phyloP scores from a whole-genome alignment of 805 yeast species.

The Candida krabiensis region DNA sequence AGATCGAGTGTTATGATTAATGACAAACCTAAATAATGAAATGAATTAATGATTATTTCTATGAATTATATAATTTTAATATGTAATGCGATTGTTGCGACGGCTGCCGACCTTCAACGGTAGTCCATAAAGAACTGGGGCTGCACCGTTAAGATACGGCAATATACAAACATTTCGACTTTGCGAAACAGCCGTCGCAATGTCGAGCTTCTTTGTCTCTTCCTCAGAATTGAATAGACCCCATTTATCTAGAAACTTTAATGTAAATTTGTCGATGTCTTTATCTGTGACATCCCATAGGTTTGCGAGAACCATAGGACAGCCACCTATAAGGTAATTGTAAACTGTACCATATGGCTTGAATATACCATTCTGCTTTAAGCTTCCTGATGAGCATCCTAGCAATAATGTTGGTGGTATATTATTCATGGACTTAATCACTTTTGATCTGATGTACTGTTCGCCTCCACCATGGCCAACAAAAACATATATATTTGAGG shows the following conservation, averaged over 20 bases:
- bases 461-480: conserved; percentile 98
- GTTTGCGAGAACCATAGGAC: conserved; percentile 81
- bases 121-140: conserved; percentile 88
- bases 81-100: conserved; percentile 1
- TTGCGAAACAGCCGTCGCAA: conserved; percentile 56
- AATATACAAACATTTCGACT: conserved; percentile 72
- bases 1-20: too few species aligned
- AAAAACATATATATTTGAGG: conserved; percentile 60
- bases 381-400: conserved; percentile 88
- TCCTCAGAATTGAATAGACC: conserved; percentile 45
- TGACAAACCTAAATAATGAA: too few species aligned
- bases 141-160: conserved; percentile 82
- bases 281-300: conserved; percentile 98
- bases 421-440: conserved; percentile 42
- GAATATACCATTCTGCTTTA: conserved; percentile 55
- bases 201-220: conserved; percentile 22
- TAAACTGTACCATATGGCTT: conserved; percentile 77
- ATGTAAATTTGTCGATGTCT: conserved; percentile 81
- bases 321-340: conserved; percentile 76
- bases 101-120: conserved; percentile 51
- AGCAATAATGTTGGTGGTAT: conserved; percentile 67
- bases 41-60: too few species aligned
- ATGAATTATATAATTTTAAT: conserved; percentile 1
- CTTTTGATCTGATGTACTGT: conserved; percentile 61
- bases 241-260: conserved; percentile 61